Evolutionary conservation across 1,139 yeast species (phyloP).

Genomic region (Candida sp.): DNA sequence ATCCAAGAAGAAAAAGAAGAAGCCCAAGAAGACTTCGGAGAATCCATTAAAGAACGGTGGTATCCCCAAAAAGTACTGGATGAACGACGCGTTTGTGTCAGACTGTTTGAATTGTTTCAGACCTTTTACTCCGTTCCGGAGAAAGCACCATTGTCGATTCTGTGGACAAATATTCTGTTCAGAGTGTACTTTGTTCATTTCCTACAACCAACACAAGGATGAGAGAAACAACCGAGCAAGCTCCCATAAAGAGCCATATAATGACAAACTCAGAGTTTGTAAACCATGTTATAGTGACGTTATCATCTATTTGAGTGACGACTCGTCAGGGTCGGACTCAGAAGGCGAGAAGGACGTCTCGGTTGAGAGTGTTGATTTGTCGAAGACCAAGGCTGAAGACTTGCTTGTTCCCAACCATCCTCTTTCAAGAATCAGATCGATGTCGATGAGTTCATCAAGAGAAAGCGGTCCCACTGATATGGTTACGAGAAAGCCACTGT

Average conservation of each 20-base stretch:
- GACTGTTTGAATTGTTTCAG: conserved; percentile 82
- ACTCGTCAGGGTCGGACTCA: conserved; percentile 39
- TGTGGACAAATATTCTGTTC: conserved; percentile 97
- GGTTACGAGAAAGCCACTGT: conserved; percentile 10
- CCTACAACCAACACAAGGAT: conserved; percentile 70
- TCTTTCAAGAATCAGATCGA: conserved; percentile 33
- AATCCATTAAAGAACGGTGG: conserved; percentile 54
- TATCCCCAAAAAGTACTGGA: conserved; percentile 80
- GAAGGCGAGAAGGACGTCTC: conserved; percentile 22
- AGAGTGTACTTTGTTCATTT: conserved; percentile 78
- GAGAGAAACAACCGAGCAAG: conserved; percentile 36
- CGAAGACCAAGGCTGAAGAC: conserved; percentile 21
- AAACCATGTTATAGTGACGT: conserved; percentile 78
- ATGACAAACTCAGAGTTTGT: conserved; percentile 81
- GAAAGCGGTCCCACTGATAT: conserved; percentile 12
- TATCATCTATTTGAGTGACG: conserved; percentile 68
- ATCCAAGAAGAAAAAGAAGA: conserved; percentile 25
- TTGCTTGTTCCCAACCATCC: conserved; percentile 30
- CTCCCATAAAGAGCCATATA: conserved; percentile 35
- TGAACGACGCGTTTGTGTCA: conserved; percentile 86
- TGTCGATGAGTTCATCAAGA: conserved; percentile 28
- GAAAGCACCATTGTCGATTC: conserved; percentile 94
- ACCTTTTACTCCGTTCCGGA: conserved; percentile 75
- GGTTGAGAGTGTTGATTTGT: conserved; percentile 17
- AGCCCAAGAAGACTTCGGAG: conserved; percentile 42